phyloP scores from a whole-genome alignment of 2,329 filamentous ascomycete species.

The Verticillium zaregamsianum region DNA sequence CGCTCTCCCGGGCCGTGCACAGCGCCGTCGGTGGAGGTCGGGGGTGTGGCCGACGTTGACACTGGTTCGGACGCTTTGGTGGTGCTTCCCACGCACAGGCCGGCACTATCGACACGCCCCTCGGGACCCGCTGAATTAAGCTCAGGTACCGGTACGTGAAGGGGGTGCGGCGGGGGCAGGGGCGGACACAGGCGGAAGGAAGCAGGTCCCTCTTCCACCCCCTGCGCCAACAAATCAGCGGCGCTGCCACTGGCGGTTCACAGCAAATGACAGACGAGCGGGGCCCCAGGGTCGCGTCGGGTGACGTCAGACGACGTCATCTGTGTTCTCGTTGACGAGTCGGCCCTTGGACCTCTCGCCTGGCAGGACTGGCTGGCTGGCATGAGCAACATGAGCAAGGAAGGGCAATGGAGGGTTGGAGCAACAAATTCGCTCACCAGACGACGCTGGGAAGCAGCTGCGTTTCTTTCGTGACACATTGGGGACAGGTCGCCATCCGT shows the following conservation, averaged over 20 bases:
- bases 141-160: neutral
- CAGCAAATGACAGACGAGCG: neutral
- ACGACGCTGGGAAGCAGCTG: neutral
- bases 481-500: neutral
- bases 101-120: neutral
- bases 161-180: neutral
- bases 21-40: neutral
- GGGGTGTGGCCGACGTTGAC: neutral
- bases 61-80: neutral
- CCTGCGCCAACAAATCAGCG: neutral
- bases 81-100: neutral
- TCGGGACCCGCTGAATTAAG: neutral
- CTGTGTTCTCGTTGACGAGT: neutral
- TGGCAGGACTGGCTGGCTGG: neutral
- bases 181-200: neutral
- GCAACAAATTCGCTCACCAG: neutral
- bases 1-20: neutral
- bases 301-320: slow-evolving; percentile 3
- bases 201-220: neutral
- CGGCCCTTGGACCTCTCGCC: neutral
- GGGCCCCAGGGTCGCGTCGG: neutral
- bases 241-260: neutral
- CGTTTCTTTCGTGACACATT: neutral
- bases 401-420: neutral
- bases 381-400: neutral